Conservation (phyloP, 164 flowering plant genomes). For the Sedum album region DNA sequence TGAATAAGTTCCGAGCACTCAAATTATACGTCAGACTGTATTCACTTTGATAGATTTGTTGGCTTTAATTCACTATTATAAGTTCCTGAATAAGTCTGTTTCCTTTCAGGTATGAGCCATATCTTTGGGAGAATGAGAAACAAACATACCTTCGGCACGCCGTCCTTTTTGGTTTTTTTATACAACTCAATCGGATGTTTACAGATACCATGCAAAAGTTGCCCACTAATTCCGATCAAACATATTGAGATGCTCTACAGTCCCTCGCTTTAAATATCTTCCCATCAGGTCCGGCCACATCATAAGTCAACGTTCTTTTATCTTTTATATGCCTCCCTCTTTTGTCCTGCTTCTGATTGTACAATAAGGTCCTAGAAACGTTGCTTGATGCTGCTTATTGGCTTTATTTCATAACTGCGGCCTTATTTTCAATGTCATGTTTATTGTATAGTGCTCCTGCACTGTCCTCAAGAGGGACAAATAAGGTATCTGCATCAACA, state of each 20-base stretch:
- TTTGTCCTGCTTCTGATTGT: neutral
- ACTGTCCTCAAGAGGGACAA: slow-evolving; percentile 54
- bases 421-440: slow-evolving; percentile 7
- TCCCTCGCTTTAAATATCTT: slow-evolving; percentile 93
- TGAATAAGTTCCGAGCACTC: neutral
- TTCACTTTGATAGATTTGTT: too few relatives aligned
- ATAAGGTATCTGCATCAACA: slow-evolving; percentile 36
- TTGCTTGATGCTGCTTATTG: neutral
- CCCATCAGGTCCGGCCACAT: slow-evolving; percentile 69
- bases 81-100: neutral
- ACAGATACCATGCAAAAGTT: slow-evolving; percentile 64
- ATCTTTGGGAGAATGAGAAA: slow-evolving; percentile 90
- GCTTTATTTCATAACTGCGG: neutral
- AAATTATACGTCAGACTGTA: too few relatives aligned
- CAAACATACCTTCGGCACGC: slow-evolving; percentile 85
- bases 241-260: slow-evolving; percentile 76
- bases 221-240: slow-evolving; percentile 81
- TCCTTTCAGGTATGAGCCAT: slow-evolving; percentile 69
- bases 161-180: slow-evolving; percentile 92
- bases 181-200: slow-evolving; percentile 83
- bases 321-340: neutral
- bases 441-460: slow-evolving; percentile 67
- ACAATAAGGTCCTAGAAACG: neutral
- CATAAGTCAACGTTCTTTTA: neutral
- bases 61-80: neutral